Base-by-base conservation (phyloP, 768 basidiomycete species). In the Tremella mesenterica region DNA sequence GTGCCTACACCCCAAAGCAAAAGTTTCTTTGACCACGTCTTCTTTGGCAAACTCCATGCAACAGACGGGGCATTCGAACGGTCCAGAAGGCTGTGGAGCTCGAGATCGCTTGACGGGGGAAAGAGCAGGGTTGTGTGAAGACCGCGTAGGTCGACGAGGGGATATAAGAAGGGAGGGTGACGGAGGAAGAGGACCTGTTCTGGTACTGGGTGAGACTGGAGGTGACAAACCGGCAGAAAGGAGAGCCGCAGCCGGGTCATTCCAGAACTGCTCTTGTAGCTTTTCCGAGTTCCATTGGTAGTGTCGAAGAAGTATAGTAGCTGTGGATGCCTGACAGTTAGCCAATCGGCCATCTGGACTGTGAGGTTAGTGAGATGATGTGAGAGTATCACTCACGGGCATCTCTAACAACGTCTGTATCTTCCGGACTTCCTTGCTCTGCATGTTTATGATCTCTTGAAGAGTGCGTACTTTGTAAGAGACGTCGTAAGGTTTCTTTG, bases 231-330 rank as follows among this genome's bases (percentile, higher is more conserved):
- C 95, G 0, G 92, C 89, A 6, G 81, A 80, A 25, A 81, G 78
- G 26, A 84, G 81, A 14, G 91, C 80, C 7, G 76, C 75, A 18
- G 82, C 77, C 0, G 88, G 81, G 55, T 89, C 86, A 64, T 96
- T 93, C 90, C 95, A 95, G 75, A 88, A 97, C 72, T 88, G 86
- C 76, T 97, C 93, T 61, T 90, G 88, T 20, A 99, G 80, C 52
- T 85, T 84, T 71, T 99, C 95, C 69, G 88, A 88, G 78, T 97
- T 97, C 95, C 95, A 99, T 51, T 79, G 77, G 78, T 85, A 81
- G 75, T 86, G 76, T 26, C 91, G 82, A 54, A 99, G 76, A 5
- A 99, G 79, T 27, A 91, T 76, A 2, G 82, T 79, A 3, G 91
- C 91, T 2, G 80, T 80, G 63, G 80, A 80, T 1, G 73, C 62